These are phyloP conservation scores for Hanseniaspora sp. DNA, from an alignment of 1,139 yeast species.

Conservation along the genomic window DNA sequence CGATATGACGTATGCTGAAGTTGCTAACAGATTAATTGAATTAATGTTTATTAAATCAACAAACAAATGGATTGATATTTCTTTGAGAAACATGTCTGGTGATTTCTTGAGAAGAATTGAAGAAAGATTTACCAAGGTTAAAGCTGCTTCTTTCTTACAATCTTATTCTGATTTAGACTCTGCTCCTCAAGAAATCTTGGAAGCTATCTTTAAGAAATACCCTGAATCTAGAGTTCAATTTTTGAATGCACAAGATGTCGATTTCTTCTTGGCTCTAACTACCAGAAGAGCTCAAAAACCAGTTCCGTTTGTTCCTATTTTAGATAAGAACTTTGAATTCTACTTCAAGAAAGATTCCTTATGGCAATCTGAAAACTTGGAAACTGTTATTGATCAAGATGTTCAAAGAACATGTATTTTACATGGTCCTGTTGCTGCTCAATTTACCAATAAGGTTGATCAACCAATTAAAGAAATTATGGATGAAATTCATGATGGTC, in stretches of 20 bases:
- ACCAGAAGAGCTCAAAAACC: conserved; percentile 86
- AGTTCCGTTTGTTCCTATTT: conserved; percentile 91
- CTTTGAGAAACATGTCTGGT: conserved; percentile 80
- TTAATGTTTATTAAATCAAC: conserved; percentile 76
- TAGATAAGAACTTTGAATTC: conserved; percentile 87
- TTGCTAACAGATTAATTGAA: conserved; percentile 77
- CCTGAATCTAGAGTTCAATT: conserved; percentile 70
- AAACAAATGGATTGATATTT: conserved; percentile 74
- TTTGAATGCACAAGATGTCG: conserved; percentile 90
- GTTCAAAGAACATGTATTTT: conserved; percentile 96
- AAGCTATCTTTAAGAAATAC: conserved; percentile 52
- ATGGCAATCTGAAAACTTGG: conserved; percentile 97
- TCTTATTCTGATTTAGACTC: conserved; percentile 53
- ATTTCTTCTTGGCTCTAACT: conserved; percentile 77
- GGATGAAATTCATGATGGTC: conserved; percentile 85
- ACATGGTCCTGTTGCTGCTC: conserved; percentile 98
- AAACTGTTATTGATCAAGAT: conserved; percentile 90
- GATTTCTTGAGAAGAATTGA: conserved; percentile 85
- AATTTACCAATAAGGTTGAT: conserved; percentile 71
- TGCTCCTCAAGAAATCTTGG: conserved; percentile 49
- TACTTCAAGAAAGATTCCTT: conserved; percentile 97
- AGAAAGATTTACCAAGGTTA: conserved; percentile 70
- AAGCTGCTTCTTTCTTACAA: conserved; percentile 60
- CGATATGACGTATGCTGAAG: conserved; percentile 93
- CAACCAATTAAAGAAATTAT: conserved; percentile 87